Evolutionary conservation across 352 stramenopile genomes (phyloP), one percentile per base, ranked within the genome.

Genomic region (Phytopythium cucurbitacearum): DNA sequence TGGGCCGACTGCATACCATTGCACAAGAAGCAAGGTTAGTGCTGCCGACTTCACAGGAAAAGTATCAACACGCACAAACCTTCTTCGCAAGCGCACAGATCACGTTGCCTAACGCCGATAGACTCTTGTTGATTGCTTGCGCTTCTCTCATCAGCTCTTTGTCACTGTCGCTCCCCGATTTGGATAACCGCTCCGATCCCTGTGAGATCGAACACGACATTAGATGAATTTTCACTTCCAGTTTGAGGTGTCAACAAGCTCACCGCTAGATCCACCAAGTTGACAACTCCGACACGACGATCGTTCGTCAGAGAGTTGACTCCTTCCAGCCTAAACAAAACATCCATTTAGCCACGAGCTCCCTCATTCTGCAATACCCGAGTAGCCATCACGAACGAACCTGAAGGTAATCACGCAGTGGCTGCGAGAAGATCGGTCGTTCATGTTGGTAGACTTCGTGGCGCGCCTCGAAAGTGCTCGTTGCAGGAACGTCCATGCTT

Each of bases 381-480:
- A 28, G 21, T 28, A 28, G 21, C 21, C 21, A 28, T 28, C 21
- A 2, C 21, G 21, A 28, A 28, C 66, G 34, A 64, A 90, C 82
- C 75, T 72, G 59, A 93, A 90, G 8, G 80, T 88, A 48, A 91
- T 92, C 33, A 95, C 81, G 51, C 80, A 93, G 60, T 95, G 85
- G 36, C 83, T 94, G 40, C 85, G 65, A 9, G 85, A 95, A 15
- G 85, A 95, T 21, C 69, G 76, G 42, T 93, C 77, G 50, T 95
- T 95, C 76, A 91, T 87, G 60, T 81, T 90, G 5, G 85, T 95
- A 7, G 66, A 75, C 59, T 95, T 95, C 0, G 84, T 93, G n/a
- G 76, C 74, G 32, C 85, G 76, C 34, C 65, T 76, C 0, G 65
- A 53, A 51, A 89, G 77, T 11, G 81, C 81, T 33, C 74, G 81